Evolutionary conservation across 2,329 filamentous ascomycete genomes (phyloP).

Genomic region (Podosphaera xanthii): DNA sequence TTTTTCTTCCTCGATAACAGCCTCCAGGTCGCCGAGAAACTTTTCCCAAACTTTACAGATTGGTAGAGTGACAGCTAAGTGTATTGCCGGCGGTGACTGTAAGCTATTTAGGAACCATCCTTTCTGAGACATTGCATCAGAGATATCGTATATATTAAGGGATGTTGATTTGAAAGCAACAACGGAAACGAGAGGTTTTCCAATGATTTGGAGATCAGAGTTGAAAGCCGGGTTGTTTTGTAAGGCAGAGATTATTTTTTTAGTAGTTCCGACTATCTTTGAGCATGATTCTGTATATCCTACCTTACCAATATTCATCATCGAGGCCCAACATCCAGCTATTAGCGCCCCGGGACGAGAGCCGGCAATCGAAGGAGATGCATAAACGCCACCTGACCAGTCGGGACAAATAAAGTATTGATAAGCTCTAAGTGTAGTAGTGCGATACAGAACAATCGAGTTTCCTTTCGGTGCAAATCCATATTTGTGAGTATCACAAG

Average conservation of each 20-base stretch:
- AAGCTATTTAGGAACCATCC: conserved; percentile 95
- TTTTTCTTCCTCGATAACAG: conserved; percentile 45
- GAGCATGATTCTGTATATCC: conserved; percentile 76
- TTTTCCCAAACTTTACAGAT: conserved; percentile 62
- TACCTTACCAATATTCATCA: conserved; percentile 69
- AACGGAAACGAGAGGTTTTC: conserved; percentile 70
- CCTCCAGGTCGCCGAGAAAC: conserved; percentile 50
- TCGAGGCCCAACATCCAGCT: conserved; percentile 80
- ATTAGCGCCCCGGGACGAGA: conserved; percentile 85
- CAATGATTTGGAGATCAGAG: conserved; percentile 56
- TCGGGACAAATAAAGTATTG: conserved; percentile 94
- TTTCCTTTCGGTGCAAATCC: conserved; percentile 97
- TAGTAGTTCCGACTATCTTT: conserved; percentile 68
- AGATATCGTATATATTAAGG: conserved; percentile 86
- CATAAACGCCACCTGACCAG: conserved; percentile 92
- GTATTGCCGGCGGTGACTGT: conserved; percentile 76
- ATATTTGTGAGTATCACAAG: conserved; percentile 96
- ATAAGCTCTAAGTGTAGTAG: conserved; percentile 52
- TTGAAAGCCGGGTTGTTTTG: conserved; percentile 43
- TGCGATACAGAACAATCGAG: conserved; percentile 78
- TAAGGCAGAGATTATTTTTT: conserved; percentile 59
- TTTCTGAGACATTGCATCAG: conserved; percentile 60
- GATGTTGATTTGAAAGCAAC: conserved; percentile 66
- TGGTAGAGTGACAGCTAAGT: conserved; percentile 80
- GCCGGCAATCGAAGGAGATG: conserved; percentile 75